Conservation (phyloP, 2,329 filamentous ascomycete species). For the Coniella lustricola region DNA sequence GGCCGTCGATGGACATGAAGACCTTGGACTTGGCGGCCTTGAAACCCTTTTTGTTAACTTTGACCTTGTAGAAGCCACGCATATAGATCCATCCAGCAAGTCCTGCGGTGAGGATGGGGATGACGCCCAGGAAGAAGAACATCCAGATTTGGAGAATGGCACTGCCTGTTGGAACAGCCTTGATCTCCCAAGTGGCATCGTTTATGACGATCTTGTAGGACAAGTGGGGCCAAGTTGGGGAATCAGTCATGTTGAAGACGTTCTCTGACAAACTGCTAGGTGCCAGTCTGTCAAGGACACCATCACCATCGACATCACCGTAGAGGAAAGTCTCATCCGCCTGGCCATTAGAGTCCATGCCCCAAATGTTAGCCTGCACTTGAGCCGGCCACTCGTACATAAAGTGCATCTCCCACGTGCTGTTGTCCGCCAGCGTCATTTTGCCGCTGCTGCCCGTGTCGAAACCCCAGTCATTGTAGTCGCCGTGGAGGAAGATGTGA, state of each 20-base stretch:
- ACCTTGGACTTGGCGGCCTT: slow-evolving; percentile 19
- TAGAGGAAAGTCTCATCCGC: slow-evolving; percentile 52
- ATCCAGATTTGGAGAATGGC: slow-evolving; percentile 44
- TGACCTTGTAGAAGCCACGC: slow-evolving; percentile 44
- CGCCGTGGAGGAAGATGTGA: slow-evolving; percentile 54
- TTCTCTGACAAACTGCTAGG: slow-evolving; percentile 47
- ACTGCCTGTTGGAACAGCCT: slow-evolving; percentile 45
- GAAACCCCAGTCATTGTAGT: slow-evolving; percentile 55
- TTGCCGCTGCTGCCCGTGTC: slow-evolving; percentile 48
- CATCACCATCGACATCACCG: slow-evolving; percentile 53
- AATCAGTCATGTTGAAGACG: slow-evolving; percentile 49
- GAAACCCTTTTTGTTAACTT: slow-evolving; percentile 54
- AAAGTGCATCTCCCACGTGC: slow-evolving; percentile 52
- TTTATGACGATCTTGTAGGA: slow-evolving; percentile 48
- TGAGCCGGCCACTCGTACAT: slow-evolving; percentile 55
- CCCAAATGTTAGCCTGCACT: slow-evolving; percentile 58
- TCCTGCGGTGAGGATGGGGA: slow-evolving; percentile 44
- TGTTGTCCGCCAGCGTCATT: slow-evolving; percentile 39
- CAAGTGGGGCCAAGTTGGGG: slow-evolving; percentile 45
- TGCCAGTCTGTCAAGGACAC: slow-evolving; percentile 52
- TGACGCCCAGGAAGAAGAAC: slow-evolving; percentile 43
- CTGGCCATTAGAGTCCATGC: slow-evolving; percentile 53
- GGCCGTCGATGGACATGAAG: slow-evolving; percentile 12
- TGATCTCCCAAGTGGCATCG: slow-evolving; percentile 45
- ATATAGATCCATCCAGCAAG: slow-evolving; percentile 49